A percentile compares a stretch with the other conserved stretches of the same genome.
Conservation (phyloP, 2,329 filamentous ascomycete genomes). For the Neurospora sp. region DNA sequence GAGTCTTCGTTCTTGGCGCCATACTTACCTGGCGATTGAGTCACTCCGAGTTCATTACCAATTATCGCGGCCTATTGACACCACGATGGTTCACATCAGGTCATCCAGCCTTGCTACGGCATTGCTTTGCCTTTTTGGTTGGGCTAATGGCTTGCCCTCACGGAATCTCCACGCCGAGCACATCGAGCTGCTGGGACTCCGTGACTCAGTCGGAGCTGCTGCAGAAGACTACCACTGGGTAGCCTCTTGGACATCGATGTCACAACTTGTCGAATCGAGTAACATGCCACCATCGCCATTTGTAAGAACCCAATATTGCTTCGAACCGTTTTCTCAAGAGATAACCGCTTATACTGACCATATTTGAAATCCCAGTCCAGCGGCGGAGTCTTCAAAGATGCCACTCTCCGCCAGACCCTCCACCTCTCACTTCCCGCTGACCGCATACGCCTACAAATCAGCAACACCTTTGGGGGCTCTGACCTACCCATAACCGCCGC, state of each 20-base stretch:
- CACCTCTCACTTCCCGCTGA: constrained; percentile 46
- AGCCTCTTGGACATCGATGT: constrained; percentile 56
- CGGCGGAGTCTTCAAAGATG: constrained; percentile 45
- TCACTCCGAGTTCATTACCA: not conserved
- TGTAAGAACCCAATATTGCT: constrained; percentile 25
- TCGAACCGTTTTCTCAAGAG: too few relatives aligned
- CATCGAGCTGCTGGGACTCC: not conserved
- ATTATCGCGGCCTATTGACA: not conserved
- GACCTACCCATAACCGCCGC: constrained; percentile 50
- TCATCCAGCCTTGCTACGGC: constrained; percentile 5
- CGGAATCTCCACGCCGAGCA: not conserved
- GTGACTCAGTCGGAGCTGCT: not conserved
- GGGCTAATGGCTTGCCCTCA: constrained; percentile 2
- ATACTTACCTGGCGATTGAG: not conserved
- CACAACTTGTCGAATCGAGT: constrained; percentile 49
- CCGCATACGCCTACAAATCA: constrained; percentile 51
- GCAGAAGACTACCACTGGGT: constrained; percentile 44
- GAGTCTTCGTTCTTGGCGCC: not conserved
- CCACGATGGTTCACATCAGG: constrained; percentile 2
- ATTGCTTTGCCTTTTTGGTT: constrained; percentile 5
- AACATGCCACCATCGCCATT: constrained; percentile 54
- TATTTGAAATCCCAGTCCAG: constrained; percentile 8
- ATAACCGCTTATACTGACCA: not conserved
- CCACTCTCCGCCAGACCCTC: constrained; percentile 57
- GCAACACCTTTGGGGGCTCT: constrained; percentile 53